These are phyloP conservation scores for Plasmodium gonderi DNA, from an alignment of 169 alveolate genomes.

Conservation along the genomic window DNA sequence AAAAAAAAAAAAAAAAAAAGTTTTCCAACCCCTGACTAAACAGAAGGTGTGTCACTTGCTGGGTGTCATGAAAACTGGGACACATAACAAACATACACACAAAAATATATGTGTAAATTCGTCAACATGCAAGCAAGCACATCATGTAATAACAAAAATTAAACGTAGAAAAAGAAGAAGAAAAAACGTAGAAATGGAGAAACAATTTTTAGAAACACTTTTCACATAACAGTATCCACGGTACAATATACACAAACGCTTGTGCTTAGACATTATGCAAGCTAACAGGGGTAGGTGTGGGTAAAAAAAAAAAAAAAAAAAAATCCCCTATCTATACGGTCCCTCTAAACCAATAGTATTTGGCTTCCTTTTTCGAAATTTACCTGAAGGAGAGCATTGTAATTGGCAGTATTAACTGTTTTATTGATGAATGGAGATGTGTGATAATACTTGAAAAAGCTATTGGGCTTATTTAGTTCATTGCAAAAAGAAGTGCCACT, in stretches of 20 bases:
- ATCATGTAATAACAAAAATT: too few relatives aligned
- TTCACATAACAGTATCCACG: too few relatives aligned
- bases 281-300: background rate
- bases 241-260: too few relatives aligned
- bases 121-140: too few relatives aligned
- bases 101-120: too few relatives aligned
- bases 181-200: too few relatives aligned
- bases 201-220: too few relatives aligned
- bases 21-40: too few relatives aligned
- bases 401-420: slow-evolving; percentile 27
- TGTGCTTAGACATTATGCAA: background rate
- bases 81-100: background rate
- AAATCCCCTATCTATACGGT: background rate
- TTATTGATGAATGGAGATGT: slow-evolving; percentile 73
- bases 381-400: slow-evolving; percentile 43
- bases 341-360: too few relatives aligned
- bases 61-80: background rate
- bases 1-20: background rate
- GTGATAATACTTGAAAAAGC: slow-evolving; percentile 31
- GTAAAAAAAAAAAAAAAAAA: background rate
- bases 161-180: too few relatives aligned
- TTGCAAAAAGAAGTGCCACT: background rate
- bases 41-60: too few relatives aligned
- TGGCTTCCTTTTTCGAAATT: background rate
- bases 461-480: slow-evolving; percentile 11